Evolutionary conservation across 169 alveolate species (phyloP).

Genomic region (Eimeria sp.): DNA sequence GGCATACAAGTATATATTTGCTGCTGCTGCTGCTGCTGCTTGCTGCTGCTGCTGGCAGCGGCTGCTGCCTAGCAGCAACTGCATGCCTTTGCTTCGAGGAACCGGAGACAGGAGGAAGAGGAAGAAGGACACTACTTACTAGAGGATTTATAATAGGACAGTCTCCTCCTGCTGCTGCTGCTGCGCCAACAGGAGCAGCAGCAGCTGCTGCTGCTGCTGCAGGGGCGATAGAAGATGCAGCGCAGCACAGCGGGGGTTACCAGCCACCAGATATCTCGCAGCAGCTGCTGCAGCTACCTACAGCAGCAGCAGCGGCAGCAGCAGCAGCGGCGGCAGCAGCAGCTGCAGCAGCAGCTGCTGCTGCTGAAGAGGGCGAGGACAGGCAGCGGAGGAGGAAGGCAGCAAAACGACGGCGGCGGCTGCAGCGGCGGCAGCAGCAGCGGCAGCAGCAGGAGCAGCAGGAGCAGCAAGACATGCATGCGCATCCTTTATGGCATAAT

Average conservation of each 20-base stretch:
- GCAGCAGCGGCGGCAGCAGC: neutral
- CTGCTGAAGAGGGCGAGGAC: neutral
- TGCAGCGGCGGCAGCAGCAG: too few species aligned
- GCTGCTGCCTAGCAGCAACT: neutral
- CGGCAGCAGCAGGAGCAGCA: too few species aligned
- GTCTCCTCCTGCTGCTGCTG: neutral
- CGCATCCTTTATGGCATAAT: neutral
- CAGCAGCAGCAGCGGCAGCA: slow-evolving; percentile 42
- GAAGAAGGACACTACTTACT: neutral
- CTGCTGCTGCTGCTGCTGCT: neutral
- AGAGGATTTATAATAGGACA: neutral
- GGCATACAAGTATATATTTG: neutral
- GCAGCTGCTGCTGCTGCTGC: slow-evolving; percentile 11
- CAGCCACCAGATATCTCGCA: neutral
- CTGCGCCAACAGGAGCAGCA: neutral
- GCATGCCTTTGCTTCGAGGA: slow-evolving; percentile 18
- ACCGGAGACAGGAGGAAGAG: neutral
- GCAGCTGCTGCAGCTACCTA: neutral
- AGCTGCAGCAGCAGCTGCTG: neutral
- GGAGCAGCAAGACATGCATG: too few species aligned
- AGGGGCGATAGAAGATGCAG: neutral
- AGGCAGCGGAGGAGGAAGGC: too few species aligned
- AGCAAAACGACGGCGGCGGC: too few species aligned
- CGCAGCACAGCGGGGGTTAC: neutral
- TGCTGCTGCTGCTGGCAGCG: slow-evolving; percentile 51